A percentile compares a stretch with the other conserved stretches of the same genome.
phyloP scores from a whole-genome alignment of 2,329 filamentous ascomycete genomes.

The Diaporthe destruens region DNA sequence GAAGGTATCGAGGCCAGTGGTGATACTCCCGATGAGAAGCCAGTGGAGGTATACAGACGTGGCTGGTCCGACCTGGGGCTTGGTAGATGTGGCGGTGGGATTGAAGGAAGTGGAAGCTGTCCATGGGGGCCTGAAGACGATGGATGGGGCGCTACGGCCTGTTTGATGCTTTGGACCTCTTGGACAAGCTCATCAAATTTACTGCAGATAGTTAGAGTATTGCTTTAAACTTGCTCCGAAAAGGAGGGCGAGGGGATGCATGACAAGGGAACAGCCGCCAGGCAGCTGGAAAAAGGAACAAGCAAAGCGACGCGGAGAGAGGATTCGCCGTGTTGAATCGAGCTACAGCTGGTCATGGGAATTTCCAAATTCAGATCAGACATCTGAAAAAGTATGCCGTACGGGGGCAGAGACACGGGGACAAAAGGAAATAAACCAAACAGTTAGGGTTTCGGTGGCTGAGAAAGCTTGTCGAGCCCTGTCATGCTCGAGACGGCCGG shows the following conservation, averaged over 20 bases:
- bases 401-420: not conserved
- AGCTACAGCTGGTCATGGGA: not conserved
- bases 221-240: slow-evolving; percentile 30
- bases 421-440: not conserved
- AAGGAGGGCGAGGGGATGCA: not conserved
- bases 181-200: slow-evolving; percentile 68
- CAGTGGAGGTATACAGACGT: slow-evolving; percentile 33
- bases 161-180: slow-evolving; percentile 67
- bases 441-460: not conserved
- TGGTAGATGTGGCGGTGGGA: slow-evolving; percentile 41
- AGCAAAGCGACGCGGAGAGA: not conserved
- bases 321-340: not conserved
- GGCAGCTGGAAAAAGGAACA: not conserved
- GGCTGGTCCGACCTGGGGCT: slow-evolving; percentile 12
- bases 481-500: not conserved
- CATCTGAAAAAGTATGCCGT: not conserved
- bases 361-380: too few species aligned
- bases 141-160: slow-evolving; percentile 56
- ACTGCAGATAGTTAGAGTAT: slow-evolving; percentile 48
- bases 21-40: slow-evolving; percentile 33
- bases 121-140: slow-evolving; percentile 28
- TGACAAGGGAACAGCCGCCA: not conserved
- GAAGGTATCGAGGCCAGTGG: slow-evolving; percentile 41
- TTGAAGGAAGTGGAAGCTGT: slow-evolving; percentile 40
- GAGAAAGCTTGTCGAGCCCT: not conserved